phyloP scores from a whole-genome alignment of 495 filamentous ascomycete species.

The Aspergillus incahuasiensis region DNA sequence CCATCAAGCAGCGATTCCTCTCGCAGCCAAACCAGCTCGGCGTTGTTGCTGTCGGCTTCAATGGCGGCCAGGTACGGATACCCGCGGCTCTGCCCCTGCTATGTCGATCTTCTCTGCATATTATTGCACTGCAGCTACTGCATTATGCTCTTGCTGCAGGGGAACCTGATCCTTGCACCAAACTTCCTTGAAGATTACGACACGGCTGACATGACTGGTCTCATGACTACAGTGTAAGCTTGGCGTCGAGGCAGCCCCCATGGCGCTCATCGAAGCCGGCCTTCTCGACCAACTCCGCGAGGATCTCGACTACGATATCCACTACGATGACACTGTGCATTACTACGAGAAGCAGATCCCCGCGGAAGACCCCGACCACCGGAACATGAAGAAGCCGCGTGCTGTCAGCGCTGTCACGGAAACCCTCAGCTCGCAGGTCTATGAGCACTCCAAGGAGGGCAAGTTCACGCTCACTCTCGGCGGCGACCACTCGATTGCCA shows the following conservation, averaged over 20 bases:
- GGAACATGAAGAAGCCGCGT: conserved; percentile 87
- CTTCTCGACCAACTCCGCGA: conserved; percentile 77
- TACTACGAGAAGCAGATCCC: conserved; percentile 76
- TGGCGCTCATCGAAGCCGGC: conserved; percentile 83
- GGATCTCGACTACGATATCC: conserved; percentile 81
- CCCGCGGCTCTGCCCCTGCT: neutral
- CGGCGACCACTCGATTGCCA: conserved; percentile 94
- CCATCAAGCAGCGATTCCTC: conserved; percentile 78
- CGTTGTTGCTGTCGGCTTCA: conserved; percentile 93
- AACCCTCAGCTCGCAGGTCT: conserved; percentile 76
- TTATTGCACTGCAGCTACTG: neutral
- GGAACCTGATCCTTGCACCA: too few species aligned
- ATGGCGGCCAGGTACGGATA: conserved; percentile 82
- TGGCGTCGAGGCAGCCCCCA: conserved; percentile 89
- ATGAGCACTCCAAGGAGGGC: conserved; percentile 78
- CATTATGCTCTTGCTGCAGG: neutral
- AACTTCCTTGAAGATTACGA: neutral
- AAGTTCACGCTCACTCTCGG: conserved; percentile 89
- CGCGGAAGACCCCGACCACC: conserved; percentile 59
- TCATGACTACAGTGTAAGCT: conserved; percentile 63
- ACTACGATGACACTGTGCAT: conserved; percentile 81
- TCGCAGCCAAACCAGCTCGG: conserved; percentile 72
- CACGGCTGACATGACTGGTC: neutral
- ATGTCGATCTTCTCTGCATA: conserved; percentile 9
- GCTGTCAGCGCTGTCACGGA: conserved; percentile 85